A percentile compares a stretch with the other conserved stretches of the same genome.
These are phyloP conservation scores for Colletotrichum cereale DNA, from an alignment of 2,329 filamentous ascomycete species.

Conservation along the genomic window DNA sequence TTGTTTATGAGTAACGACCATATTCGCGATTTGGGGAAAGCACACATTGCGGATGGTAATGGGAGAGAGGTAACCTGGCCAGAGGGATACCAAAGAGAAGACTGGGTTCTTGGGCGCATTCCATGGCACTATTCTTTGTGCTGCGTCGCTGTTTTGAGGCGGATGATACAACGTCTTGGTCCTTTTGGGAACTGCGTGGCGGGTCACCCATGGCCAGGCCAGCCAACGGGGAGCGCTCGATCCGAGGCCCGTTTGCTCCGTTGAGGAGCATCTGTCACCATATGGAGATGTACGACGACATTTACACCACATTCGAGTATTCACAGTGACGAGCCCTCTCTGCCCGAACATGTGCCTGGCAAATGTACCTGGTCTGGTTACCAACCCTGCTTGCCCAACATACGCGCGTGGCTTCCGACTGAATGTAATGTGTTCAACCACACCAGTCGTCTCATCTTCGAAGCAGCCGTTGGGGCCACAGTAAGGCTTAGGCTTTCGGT, in stretches of 20 bases:
- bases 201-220: neutral
- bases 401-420: neutral
- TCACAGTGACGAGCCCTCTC: neutral
- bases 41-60: neutral
- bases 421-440: neutral
- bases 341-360: too few relatives aligned
- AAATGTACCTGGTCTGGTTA: neutral
- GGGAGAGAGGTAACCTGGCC: neutral
- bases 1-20: conserved; percentile 17
- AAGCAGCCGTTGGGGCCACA: neutral
- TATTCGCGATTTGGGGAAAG: conserved; percentile 1
- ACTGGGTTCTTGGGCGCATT: conserved; percentile 17
- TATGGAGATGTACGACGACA: neutral
- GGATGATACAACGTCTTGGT: neutral
- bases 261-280: neutral
- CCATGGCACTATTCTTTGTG: conserved; percentile 23
- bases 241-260: neutral
- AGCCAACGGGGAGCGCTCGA: neutral
- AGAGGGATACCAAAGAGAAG: conserved; percentile 13
- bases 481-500: neutral
- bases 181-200: neutral
- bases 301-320: neutral
- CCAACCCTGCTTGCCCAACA: neutral
- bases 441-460: neutral
- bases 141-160: neutral